Conservation (phyloP, 176 grass and related monocot species). For the Oryza meyeriana region DNA sequence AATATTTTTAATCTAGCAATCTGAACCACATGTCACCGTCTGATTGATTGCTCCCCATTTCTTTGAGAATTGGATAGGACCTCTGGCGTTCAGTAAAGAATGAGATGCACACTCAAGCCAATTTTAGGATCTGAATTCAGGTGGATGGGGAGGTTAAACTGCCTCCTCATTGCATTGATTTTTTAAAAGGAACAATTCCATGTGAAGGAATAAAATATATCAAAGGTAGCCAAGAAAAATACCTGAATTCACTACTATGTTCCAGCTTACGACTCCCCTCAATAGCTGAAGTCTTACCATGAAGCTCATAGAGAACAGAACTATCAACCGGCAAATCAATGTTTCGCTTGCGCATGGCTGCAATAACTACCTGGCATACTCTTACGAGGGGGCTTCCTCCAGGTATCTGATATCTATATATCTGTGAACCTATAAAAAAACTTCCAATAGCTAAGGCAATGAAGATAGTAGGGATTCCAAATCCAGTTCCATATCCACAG, state of each 20-base stretch:
- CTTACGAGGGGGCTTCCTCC: slow-evolving; percentile 83
- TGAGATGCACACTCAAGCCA: not conserved
- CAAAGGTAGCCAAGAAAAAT: slow-evolving; percentile 30
- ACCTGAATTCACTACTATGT: slow-evolving; percentile 72
- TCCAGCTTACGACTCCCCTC: slow-evolving; percentile 68
- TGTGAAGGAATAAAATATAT: not conserved
- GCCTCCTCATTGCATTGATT: not conserved
- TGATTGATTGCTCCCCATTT: not conserved
- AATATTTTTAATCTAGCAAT: not conserved
- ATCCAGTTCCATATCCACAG: slow-evolving; percentile 74
- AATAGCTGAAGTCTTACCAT: slow-evolving; percentile 51
- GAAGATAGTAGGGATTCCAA: slow-evolving; percentile 72
- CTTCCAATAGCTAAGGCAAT: slow-evolving; percentile 63
- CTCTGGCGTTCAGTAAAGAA: not conserved
- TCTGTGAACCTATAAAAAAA: slow-evolving; percentile 70
- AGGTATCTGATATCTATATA: slow-evolving; percentile 79
- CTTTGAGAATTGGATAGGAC: not conserved
- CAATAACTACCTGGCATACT: slow-evolving; percentile 74
- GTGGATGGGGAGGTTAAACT: not conserved
- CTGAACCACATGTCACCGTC: not conserved
- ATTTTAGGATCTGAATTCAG: not conserved
- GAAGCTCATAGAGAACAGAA: slow-evolving; percentile 73
- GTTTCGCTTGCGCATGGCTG: slow-evolving; percentile 61
- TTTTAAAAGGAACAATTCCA: not conserved
- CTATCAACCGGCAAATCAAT: slow-evolving; percentile 48